Evolutionary conservation across 75 land plant species (phyloP).

Genomic region (Picea glauca): DNA sequence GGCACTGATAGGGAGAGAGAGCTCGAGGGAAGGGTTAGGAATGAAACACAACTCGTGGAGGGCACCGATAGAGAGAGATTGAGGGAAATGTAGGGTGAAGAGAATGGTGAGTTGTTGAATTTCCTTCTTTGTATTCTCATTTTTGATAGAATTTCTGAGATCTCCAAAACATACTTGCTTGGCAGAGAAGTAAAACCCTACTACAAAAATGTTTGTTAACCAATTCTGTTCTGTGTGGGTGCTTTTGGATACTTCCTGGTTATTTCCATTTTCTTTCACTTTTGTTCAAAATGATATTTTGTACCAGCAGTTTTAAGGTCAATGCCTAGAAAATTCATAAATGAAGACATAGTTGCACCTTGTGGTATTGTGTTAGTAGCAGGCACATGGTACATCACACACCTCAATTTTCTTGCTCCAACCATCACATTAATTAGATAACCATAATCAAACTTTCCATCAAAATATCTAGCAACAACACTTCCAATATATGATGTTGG

Average conservation of each 20-base stretch:
- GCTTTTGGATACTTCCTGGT: conserved; percentile 64
- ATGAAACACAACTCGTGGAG: too few species aligned
- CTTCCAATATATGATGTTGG: conserved; percentile 23
- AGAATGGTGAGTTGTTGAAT: too few species aligned
- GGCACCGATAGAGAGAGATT: too few species aligned
- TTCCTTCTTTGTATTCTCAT: too few species aligned
- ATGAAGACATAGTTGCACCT: conserved; percentile 9
- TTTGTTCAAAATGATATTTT: conserved; percentile 11
- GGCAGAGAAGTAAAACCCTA: neutral
- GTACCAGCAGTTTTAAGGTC: conserved; percentile 10
- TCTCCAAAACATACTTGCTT: neutral
- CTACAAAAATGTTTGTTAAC: conserved; percentile 22
- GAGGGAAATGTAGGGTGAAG: too few species aligned
- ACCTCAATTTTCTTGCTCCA: conserved; percentile 52
- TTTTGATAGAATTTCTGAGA: too few species aligned
- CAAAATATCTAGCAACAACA: conserved; percentile 48
- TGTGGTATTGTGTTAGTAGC: conserved; percentile 21
- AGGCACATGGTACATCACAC: conserved; percentile 68
- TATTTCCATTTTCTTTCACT: conserved; percentile 32
- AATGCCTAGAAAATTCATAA: neutral
- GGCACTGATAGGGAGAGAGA: too few species aligned
- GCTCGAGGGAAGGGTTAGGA: too few species aligned
- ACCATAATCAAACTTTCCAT: conserved; percentile 83
- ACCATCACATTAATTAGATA: conserved; percentile 64
- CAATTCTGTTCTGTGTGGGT: conserved; percentile 82